Base-by-base conservation (phyloP, 257 asterid species). In the Lantana camara region DNA sequence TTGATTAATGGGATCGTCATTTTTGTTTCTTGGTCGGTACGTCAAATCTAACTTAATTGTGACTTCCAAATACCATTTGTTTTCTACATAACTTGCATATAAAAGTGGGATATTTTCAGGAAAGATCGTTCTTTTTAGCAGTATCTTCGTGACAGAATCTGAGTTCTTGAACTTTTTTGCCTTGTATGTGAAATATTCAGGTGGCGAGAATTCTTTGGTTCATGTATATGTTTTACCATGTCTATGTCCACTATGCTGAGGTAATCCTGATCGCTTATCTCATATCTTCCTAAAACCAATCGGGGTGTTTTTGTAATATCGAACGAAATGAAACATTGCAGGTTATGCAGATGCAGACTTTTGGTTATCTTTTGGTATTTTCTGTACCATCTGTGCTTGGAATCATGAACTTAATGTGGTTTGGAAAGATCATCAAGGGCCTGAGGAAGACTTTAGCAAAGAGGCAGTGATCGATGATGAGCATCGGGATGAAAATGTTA, bases 131-230 rank as follows among this genome's bases (percentile, higher is more conserved):
- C n/a, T 41, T 12, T 27, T 27, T 2, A 27, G 32, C 32, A 27
- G 5, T 27, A 27, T 27, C 5, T 27, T 27, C 32, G 5, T 27
- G 32, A 27, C 51, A 3, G 15, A 23, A 41, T 50, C 42, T 52
- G 27, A 12, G 2, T 2, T 20, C 24, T 49, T 41, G 34, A 23
- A n/a, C n/a, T 30, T 69, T 64, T 42, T 30, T 8, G 14, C 46
- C 19, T 11, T 30, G 22, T 30, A 35, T 7, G 11, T 41, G 46
- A 35, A 35, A 35, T 35, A 35, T 86, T 85, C 98, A 91, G 98
- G 96, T 85, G 60, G 97, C 97, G 9, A 87, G 98, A 79, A 87
- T 92, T 70, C 76, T 92, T 63, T 79, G 89, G 95, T 92, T 92
- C 60, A 80, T 75, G 58, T 92, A 89, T 83, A 80, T 86, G 86